phyloP scores from a whole-genome alignment of 2,329 filamentous ascomycete species.

The Cladosporium sp. region DNA sequence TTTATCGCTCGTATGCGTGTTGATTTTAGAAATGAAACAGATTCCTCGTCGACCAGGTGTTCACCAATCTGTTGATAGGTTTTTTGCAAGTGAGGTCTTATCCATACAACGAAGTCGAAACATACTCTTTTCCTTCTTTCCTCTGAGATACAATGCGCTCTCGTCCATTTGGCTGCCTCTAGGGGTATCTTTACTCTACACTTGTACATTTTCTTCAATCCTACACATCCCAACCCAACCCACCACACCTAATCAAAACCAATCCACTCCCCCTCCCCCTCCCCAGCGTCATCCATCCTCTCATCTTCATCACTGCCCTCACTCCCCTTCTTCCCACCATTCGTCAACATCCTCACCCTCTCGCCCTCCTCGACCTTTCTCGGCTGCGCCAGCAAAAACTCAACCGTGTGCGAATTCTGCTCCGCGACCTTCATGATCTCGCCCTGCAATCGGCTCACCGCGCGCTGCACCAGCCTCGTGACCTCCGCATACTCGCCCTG shows the following conservation, averaged over 20 bases:
- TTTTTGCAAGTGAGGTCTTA: no score
- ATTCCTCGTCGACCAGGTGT: no score
- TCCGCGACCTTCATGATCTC: constrained; percentile 81
- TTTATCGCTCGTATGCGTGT: no score
- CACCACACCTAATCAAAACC: constrained; percentile 26
- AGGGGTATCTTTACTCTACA: constrained; percentile 8
- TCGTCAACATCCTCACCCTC: constrained; percentile 3
- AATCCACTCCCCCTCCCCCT: constrained; percentile 31
- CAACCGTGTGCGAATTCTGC: constrained; percentile 83
- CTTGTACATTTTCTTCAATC: constrained; percentile 5
- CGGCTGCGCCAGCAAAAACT: constrained; percentile 61
- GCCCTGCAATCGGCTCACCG: constrained; percentile 72
- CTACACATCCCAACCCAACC: background rate
- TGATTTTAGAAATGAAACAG: no score
- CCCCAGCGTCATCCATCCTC: constrained; percentile 31
- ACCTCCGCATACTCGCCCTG: constrained; percentile 77
- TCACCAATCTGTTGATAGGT: no score
- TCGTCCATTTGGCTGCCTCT: background rate
- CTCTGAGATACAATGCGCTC: background rate
- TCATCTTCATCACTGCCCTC: constrained; percentile 18
- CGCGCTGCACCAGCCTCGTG: constrained; percentile 75
- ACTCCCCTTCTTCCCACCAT: constrained; percentile 5
- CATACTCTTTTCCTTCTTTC: no score
- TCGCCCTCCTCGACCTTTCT: constrained; percentile 16
- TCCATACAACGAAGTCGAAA: no score